A percentile compares a stretch with the other conserved stretches of the same genome.
These are phyloP conservation scores for Trichopus zeylanicus DNA, from an alignment of 116 monocot genomes.

Conservation along the genomic window DNA sequence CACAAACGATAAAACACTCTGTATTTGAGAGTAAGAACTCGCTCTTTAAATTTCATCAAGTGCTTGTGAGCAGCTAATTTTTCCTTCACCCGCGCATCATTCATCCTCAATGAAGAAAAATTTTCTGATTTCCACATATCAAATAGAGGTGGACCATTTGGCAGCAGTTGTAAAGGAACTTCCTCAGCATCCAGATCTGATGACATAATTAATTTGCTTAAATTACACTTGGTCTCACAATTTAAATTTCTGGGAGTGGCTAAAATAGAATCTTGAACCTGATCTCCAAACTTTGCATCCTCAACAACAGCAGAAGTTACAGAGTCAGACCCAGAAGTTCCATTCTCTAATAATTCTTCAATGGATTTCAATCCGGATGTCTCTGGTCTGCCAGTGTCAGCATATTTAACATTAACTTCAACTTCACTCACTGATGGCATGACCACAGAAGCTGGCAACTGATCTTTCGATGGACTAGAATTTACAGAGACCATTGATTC, in stretches of 20 bases:
- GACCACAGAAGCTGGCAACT: neutral
- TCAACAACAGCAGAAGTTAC: slow-evolving; percentile 1
- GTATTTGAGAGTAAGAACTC: slow-evolving; percentile 52
- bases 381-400: slow-evolving; percentile 6
- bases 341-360: neutral
- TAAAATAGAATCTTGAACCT: neutral
- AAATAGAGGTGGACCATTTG: slow-evolving; percentile 5
- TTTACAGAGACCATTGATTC: slow-evolving; percentile 2
- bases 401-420: slow-evolving; percentile 6
- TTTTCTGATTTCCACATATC: slow-evolving; percentile 21
- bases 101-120: slow-evolving; percentile 14
- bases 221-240: slow-evolving; percentile 6
- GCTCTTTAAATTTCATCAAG: slow-evolving; percentile 53
- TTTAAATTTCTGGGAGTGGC: neutral
- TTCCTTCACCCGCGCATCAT: slow-evolving; percentile 30
- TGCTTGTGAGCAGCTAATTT: slow-evolving; percentile 31
- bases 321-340: neutral
- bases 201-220: slow-evolving; percentile 28
- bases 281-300: neutral
- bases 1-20: slow-evolving; percentile 54
- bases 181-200: slow-evolving; percentile 41
- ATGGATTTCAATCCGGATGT: slow-evolving; percentile 5
- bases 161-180: slow-evolving; percentile 19
- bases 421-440: neutral
- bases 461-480: neutral